These are phyloP conservation scores for Tetrahymena malaccensis DNA, from an alignment of 73 alveolate genomes.

Conservation along the genomic window DNA sequence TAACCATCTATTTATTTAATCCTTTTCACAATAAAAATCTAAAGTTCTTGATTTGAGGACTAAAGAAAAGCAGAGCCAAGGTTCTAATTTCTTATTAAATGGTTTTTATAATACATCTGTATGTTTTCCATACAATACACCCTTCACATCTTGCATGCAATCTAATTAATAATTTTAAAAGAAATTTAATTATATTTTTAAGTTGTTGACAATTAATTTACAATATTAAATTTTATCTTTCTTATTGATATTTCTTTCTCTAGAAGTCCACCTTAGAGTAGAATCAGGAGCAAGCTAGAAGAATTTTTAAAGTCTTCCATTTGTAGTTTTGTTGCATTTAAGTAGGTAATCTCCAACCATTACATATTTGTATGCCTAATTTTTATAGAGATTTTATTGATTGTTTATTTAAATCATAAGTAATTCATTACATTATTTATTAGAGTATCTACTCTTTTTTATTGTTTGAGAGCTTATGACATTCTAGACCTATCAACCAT, in stretches of 20 bases:
- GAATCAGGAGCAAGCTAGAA: conserved; percentile 9
- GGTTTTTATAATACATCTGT: conserved; percentile 19
- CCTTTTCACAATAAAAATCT: conserved; percentile 6
- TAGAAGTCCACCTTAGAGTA: conserved; percentile 26
- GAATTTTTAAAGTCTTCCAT: conserved; percentile 28
- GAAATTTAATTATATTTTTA: background rate
- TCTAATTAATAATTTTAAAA: background rate
- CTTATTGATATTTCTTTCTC: conserved; percentile 5
- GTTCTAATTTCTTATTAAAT: conserved; percentile 22
- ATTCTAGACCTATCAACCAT: background rate
- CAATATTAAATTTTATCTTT: conserved; percentile 10
- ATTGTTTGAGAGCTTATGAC: background rate
- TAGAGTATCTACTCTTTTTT: background rate
- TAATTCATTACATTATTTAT: background rate
- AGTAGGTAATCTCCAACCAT: conserved; percentile 11
- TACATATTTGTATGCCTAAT: conserved; percentile 3
- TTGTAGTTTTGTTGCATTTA: conserved; percentile 21
- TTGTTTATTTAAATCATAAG: background rate
- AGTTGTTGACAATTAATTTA: background rate
- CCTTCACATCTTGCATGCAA: conserved; percentile 7
- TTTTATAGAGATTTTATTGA: background rate
- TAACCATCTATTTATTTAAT: conserved; percentile 17
- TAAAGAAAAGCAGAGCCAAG: conserved; percentile 31
- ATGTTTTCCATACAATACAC: conserved; percentile 9
- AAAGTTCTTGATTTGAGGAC: conserved; percentile 23